Evolutionary conservation across 192 early-diverging fungal species (phyloP).

Genomic region (Funneliformis geosporum): DNA sequence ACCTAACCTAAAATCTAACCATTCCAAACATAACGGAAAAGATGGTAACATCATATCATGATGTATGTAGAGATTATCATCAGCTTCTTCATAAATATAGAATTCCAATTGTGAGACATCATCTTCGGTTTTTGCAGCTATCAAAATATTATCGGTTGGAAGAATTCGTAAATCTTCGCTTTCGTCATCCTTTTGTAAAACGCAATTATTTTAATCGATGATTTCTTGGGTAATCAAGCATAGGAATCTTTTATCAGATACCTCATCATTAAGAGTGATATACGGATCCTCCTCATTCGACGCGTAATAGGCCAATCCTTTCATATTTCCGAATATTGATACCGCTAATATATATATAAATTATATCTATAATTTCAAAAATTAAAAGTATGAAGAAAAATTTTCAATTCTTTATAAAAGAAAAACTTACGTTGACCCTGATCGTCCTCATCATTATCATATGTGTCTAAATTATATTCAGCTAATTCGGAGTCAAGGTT

Average conservation of each 20-base stretch:
- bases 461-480: slow-evolving; percentile 91
- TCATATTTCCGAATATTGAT: slow-evolving; percentile 83
- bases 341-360: slow-evolving; percentile 43
- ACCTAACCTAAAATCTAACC: slow-evolving; percentile 89
- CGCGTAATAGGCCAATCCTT: slow-evolving; percentile 83
- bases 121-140: slow-evolving; percentile 96
- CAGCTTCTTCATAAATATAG: slow-evolving; percentile 89
- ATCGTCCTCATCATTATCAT: slow-evolving; percentile 79
- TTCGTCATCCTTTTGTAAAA: slow-evolving; percentile 67
- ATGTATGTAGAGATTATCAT: slow-evolving; percentile 92
- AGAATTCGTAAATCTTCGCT: slow-evolving; percentile 79
- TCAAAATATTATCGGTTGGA: slow-evolving; percentile 79
- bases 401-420: background rate
- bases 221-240: too few species aligned
- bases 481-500: slow-evolving; percentile 62
- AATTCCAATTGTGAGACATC: slow-evolving; percentile 95
- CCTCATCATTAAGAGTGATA: slow-evolving; percentile 68
- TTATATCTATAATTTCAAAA: background rate
- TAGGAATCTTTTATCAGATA: slow-evolving; percentile 32
- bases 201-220: background rate
- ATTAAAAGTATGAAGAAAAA: background rate
- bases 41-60: slow-evolving; percentile 98
- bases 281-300: slow-evolving; percentile 86
- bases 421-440: slow-evolving; percentile 20
- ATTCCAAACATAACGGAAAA: slow-evolving; percentile 94